These are phyloP conservation scores for Chloromonas sp. DNA, from an alignment of 163 green algal genomes.

Conservation along the genomic window DNA sequence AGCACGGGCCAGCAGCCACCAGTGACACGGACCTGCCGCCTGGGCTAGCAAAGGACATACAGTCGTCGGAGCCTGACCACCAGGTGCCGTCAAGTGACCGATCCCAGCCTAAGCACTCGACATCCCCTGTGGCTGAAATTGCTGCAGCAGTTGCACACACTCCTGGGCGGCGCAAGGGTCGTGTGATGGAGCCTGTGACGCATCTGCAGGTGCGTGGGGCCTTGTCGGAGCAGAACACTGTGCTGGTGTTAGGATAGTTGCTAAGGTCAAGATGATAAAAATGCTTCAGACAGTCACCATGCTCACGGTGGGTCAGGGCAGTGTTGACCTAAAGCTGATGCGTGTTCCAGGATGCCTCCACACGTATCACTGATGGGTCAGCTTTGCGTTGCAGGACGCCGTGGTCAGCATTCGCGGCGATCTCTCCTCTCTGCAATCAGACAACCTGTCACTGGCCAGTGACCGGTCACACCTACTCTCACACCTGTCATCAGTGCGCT, in stretches of 20 bases:
- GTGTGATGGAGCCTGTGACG: background rate
- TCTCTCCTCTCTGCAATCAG: background rate
- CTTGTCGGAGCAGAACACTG: background rate
- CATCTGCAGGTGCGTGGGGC: background rate
- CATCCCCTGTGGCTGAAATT: too few relatives aligned
- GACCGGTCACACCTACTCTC: background rate
- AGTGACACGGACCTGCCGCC: too few relatives aligned
- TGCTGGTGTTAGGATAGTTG: background rate
- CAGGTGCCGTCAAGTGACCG: too few relatives aligned
- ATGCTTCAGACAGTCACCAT: too few relatives aligned
- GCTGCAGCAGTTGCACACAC: background rate
- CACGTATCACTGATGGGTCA: background rate
- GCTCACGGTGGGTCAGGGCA: too few relatives aligned
- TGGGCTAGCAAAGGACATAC: too few relatives aligned
- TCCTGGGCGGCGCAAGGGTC: background rate
- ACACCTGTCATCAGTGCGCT: background rate
- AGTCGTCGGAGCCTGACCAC: too few relatives aligned
- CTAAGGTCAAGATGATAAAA: background rate
- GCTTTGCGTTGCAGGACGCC: background rate
- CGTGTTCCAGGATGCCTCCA: background rate
- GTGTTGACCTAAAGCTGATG: background rate
- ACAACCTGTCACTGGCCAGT: background rate
- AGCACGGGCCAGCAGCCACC: background rate
- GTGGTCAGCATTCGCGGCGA: background rate
- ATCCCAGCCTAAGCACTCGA: too few relatives aligned